Conservation (phyloP, 78 protist species). For the Goniomonas avonlea region DNA sequence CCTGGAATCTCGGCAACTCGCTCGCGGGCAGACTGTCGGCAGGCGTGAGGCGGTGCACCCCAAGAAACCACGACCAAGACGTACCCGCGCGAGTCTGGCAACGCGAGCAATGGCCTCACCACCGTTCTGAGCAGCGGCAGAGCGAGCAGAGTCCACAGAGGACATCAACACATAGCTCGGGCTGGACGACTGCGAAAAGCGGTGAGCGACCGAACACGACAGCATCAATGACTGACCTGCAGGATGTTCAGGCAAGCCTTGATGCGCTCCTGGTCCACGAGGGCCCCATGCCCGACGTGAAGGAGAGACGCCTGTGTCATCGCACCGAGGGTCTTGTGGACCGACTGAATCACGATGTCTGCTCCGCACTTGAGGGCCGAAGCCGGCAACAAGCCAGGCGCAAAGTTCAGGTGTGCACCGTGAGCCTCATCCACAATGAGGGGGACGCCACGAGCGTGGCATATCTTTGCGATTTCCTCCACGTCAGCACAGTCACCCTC, state of each 20-base stretch:
- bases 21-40: too few species aligned
- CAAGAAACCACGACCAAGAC: too few species aligned
- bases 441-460: not conserved
- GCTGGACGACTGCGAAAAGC: too few species aligned
- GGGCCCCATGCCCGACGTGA: too few species aligned
- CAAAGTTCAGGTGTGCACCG: conserved; percentile 17
- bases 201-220: not conserved
- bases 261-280: too few species aligned
- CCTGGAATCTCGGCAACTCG: too few species aligned
- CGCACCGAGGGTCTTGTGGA: not conserved
- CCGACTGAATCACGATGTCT: not conserved
- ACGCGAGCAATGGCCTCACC: too few species aligned
- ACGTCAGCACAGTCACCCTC: not conserved
- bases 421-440: conserved; percentile 29
- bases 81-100: too few species aligned
- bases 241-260: too few species aligned
- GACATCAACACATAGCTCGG: not conserved
- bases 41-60: too few species aligned
- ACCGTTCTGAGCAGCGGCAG: too few species aligned
- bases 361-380: not conserved
- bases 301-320: not conserved
- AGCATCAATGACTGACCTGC: not conserved
- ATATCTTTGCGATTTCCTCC: not conserved
- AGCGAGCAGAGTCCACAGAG: conserved; percentile 22
- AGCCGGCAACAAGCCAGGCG: not conserved